These are phyloP conservation scores for Bimuria novae-zelandiae DNA, from an alignment of 2,329 filamentous ascomycete genomes.

Conservation along the genomic window DNA sequence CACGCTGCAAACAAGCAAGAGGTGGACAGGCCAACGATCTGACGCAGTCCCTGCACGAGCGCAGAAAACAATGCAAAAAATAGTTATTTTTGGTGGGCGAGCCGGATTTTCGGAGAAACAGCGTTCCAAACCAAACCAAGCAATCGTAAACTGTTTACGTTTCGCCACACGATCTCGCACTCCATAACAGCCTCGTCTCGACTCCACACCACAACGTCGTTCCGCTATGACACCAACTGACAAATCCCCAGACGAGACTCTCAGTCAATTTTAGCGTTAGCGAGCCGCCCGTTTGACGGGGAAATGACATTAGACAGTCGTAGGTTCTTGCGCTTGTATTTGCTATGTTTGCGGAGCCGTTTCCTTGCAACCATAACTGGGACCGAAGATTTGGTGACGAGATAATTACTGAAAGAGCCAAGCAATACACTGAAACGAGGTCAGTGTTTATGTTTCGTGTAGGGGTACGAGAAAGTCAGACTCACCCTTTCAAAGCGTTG, in stretches of 20 bases:
- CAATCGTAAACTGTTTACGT: slow-evolving; percentile 38
- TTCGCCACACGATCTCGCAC: slow-evolving; percentile 33
- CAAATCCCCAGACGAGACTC: slow-evolving; percentile 36
- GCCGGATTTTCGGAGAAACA: slow-evolving; percentile 20
- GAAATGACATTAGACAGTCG: slow-evolving; percentile 81
- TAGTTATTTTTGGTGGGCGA: slow-evolving; percentile 16
- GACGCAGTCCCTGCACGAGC: slow-evolving; percentile 27
- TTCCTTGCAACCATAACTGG: slow-evolving; percentile 98
- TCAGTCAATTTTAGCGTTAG: slow-evolving; percentile 75
- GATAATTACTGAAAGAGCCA: slow-evolving; percentile 95
- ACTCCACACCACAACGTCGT: slow-evolving; percentile 14
- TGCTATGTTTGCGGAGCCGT: slow-evolving; percentile 82
- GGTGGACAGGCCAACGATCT: slow-evolving; percentile 9
- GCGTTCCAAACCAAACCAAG: slow-evolving; percentile 28
- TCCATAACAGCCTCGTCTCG: slow-evolving; percentile 11
- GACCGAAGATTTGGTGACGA: slow-evolving; percentile 94
- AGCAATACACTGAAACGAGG: slow-evolving; percentile 73
- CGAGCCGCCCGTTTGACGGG: slow-evolving; percentile 69
- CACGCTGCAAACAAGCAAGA: slow-evolving; percentile 13
- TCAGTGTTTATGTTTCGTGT: too few species aligned
- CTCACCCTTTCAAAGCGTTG: slow-evolving; percentile 90
- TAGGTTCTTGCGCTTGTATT: slow-evolving; percentile 72
- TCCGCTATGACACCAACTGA: slow-evolving; percentile 34
- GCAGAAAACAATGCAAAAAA: slow-evolving; percentile 12
- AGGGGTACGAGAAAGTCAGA: too few species aligned